phyloP scores from a whole-genome alignment of 2,329 filamentous ascomycete genomes.

The Dothistroma septosporum region DNA sequence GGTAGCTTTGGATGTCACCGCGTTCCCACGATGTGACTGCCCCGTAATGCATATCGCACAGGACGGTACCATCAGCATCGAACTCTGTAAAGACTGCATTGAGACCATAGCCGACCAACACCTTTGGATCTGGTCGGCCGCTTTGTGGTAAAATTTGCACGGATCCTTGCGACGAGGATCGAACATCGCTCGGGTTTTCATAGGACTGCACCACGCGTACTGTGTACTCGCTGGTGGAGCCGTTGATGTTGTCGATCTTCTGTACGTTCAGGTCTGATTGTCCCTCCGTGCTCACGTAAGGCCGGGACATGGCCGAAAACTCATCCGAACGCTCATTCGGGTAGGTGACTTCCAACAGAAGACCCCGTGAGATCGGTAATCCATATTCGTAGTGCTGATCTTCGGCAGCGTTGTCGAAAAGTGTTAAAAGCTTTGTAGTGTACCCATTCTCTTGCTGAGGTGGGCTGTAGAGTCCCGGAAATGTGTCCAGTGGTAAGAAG shows the following conservation, averaged over 20 bases:
- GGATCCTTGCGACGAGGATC: constrained; percentile 48
- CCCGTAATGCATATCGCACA: constrained; percentile 51
- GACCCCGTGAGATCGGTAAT: constrained; percentile 27
- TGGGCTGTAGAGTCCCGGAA: constrained; percentile 26
- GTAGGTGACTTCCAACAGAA: constrained; percentile 34
- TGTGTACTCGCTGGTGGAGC: constrained; percentile 28
- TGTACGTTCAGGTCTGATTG: constrained; percentile 28
- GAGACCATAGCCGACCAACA: constrained; percentile 54
- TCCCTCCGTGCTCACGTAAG: not conserved
- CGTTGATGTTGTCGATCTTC: constrained; percentile 27
- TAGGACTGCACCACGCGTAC: constrained; percentile 31
- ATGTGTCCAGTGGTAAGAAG: constrained; percentile 24
- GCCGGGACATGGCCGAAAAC: not conserved
- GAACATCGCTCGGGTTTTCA: constrained; percentile 27
- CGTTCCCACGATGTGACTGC: constrained; percentile 27
- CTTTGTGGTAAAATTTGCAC: constrained; percentile 51
- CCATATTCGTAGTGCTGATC: constrained; percentile 36
- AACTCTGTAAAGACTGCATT: constrained; percentile 39
- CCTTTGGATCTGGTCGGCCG: constrained; percentile 40
- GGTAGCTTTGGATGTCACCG: constrained; percentile 49
- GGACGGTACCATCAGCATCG: constrained; percentile 42
- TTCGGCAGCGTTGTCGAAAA: constrained; percentile 53
- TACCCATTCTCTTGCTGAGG: constrained; percentile 19
- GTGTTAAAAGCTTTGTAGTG: constrained; percentile 45
- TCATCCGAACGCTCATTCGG: constrained; percentile 14